Evolutionary conservation across 2,329 filamentous ascomycete genomes (phyloP), one percentile per base, ranked within the genome.

Genomic region (Davidsoniella neocaledoniae): DNA sequence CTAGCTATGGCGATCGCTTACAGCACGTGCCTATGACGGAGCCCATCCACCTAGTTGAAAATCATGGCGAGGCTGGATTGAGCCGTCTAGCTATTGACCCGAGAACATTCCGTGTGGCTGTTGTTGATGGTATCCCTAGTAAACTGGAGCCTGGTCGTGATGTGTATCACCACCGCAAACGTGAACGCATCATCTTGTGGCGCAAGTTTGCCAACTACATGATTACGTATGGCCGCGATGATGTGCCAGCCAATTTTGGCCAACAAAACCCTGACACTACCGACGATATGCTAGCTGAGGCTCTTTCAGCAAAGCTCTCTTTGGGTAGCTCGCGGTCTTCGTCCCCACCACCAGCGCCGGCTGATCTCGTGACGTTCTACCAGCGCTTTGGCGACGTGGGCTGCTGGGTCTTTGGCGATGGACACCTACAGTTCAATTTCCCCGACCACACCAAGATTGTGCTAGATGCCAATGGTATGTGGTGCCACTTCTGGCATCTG

Each of bases 371-470:
- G 42, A 83, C 79, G 1, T 88, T 88, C 56, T 90, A 88, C 61
- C 84, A 90, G 65, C 73, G 84, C 44, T 81, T 86, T 53, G 83
- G 84, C 41, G 83, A 84, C 58, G 83, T 88, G 26, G 83, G 83
- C 14, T 82, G 84, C 63, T 88, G 83, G 83, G 78, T 79, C 46
- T 90, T 90, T 58, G 76, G 75, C 50, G 83, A 90, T 60, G 85
- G 85, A 2, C 83, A 85, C 58, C 72, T 88, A 56, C 51, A 86
- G 75, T 84, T 90, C 65, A 90, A 91, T 65, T 91, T 91, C 62
- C 84, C 85, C 2, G 85, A 91, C 57, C 85, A 91, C 62, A 90
- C 85, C 53, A 91, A 91, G 65, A 75, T 91, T 49, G 81, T 90
- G 10, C 67, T 91, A 23, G 84, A 86, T 52, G 68, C 80, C 1